Evolutionary conservation across 2,329 filamentous ascomycete species (phyloP), one percentile per base, ranked within the genome.

Genomic region (Cordyceps fumosorosea): DNA sequence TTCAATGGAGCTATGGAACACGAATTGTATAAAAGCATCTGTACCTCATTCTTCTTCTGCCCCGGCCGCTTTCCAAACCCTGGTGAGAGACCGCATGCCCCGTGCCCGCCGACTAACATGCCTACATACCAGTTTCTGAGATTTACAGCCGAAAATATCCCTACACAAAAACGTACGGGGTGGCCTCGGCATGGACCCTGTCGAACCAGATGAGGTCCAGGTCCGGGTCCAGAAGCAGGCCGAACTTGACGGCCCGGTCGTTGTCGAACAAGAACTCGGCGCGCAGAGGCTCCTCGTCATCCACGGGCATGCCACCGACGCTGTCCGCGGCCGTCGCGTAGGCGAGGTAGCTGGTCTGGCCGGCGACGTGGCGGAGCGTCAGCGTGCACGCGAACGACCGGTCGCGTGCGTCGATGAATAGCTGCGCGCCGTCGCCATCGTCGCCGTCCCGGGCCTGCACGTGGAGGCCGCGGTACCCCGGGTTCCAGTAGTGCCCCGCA

Each of bases 371-470:
- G 11, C 24, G 45, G n/a, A 62, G 37, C 24, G 29, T 56, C n/a
- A 62, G 3, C 16, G 40, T 48, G 14, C 47, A 51, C 34, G 47
- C 18, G 11, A 50, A 56, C 5, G 42, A 47, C 7, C 60, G 60
- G 22, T 62, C 60, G 24, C 42, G 37, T 5, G 60, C 60, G n/a
- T 62, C 60, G n/a, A 56, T 50, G 47, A 56, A 56, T 7, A 62
- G 53, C 24, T 56, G 40, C 20, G 29, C 29, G 3, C 5, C 29
- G 29, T 7, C 29, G 29, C 29, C 29, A 7, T 7, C 29, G 3
- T 7, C 3, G 3, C 6, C 60, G 12, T 56, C 53, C n/a, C 37
- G 54, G 44, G 56, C 56, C 32, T 62, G 42, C 14, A 62, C 22
- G 24, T 20, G 52, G 14, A 62, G 6, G 14, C 54, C 53, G n/a